phyloP scores from a whole-genome alignment of 2,329 filamentous ascomycete species.

The Golovinomyces cichoracearum region DNA sequence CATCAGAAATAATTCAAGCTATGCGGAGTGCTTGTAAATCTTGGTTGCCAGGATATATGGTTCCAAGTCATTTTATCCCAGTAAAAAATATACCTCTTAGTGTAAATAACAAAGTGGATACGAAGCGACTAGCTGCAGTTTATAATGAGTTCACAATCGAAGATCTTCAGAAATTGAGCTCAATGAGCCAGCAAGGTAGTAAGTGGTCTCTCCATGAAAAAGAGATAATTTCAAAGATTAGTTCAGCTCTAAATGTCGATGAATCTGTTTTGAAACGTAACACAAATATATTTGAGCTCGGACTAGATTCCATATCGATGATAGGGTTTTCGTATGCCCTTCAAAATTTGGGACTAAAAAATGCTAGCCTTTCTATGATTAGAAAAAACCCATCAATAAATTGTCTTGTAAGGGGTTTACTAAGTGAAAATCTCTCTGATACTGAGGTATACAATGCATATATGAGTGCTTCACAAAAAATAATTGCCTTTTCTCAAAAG shows the following conservation, averaged over 20 bases:
- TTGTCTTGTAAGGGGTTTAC: constrained; percentile 19
- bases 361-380: constrained; percentile 37
- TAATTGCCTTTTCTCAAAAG: constrained; percentile 18
- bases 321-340: constrained; percentile 41
- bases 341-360: constrained; percentile 32
- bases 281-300: constrained; percentile 60
- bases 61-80: constrained; percentile 58
- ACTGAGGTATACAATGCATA: constrained; percentile 6
- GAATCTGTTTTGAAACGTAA: constrained; percentile 21
- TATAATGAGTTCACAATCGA: constrained; percentile 34
- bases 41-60: constrained; percentile 62
- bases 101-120: constrained; percentile 70
- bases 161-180: constrained; percentile 32
- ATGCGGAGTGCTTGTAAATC: constrained; percentile 39
- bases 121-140: constrained; percentile 37
- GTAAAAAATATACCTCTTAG: constrained; percentile 53
- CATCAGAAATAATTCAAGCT: constrained; percentile 17
- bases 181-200: constrained; percentile 11
- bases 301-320: constrained; percentile 67
- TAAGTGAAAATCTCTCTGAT: constrained; percentile 2
- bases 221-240: constrained; percentile 27
- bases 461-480: constrained; percentile 17
- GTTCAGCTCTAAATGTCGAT: constrained; percentile 15
- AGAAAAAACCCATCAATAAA: constrained; percentile 32
- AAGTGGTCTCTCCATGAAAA: constrained; percentile 18